phyloP scores from a whole-genome alignment of 306 rosid species.

The Gynostemma pentaphyllum region DNA sequence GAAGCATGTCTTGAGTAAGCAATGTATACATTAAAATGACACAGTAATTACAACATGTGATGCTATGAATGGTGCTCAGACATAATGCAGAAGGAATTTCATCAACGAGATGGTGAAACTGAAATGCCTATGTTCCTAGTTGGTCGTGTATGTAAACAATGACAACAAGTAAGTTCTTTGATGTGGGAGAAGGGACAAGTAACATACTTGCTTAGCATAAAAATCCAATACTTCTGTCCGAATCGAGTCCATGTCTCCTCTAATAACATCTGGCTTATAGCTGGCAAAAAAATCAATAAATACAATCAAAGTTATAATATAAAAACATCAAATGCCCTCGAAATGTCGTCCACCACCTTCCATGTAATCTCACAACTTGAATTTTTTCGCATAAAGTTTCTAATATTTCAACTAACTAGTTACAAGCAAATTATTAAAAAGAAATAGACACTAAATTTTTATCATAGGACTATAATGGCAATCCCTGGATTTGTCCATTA shows the following conservation, averaged over 20 bases:
- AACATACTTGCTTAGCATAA: constrained; percentile 44
- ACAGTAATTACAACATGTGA: not conserved
- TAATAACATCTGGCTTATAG: constrained; percentile 81
- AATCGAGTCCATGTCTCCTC: constrained; percentile 93
- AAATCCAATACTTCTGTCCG: constrained; percentile 64
- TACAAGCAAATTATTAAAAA: no score
- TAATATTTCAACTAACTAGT: no score
- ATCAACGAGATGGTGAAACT: not conserved
- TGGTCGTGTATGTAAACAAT: not conserved
- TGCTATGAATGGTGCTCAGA: not conserved
- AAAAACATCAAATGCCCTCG: not conserved
- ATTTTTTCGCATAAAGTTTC: no score
- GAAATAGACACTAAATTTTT: not conserved
- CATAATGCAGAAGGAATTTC: not conserved
- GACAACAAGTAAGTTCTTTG: not conserved
- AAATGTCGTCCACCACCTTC: no score
- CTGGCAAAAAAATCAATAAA: constrained; percentile 31
- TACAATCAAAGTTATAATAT: no score
- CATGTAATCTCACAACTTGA: no score
- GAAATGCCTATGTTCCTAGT: not conserved
- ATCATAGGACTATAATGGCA: not conserved
- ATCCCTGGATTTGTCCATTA: not conserved
- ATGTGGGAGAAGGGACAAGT: not conserved
- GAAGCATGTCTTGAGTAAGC: constrained; percentile 17
- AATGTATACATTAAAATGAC: not conserved